A percentile compares a stretch with the other conserved stretches of the same genome.
Evolutionary conservation across 306 rosid species (phyloP).

Genomic region (Sophora flavescens): DNA sequence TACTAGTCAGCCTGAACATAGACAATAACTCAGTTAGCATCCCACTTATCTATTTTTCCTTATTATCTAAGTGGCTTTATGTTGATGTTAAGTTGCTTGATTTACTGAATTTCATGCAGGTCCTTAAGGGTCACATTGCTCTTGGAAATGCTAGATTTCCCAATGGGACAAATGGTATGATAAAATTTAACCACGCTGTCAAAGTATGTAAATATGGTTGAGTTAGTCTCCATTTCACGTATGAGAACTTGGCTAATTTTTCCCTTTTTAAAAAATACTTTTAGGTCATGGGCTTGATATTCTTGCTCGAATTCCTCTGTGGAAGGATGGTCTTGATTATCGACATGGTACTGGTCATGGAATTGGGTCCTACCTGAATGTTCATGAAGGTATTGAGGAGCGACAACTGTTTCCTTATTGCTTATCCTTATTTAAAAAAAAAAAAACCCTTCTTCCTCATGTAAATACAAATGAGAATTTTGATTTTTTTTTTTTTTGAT

Average conservation of each 20-base stretch:
- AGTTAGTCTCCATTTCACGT: slow-evolving; percentile 21
- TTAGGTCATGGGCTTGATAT: slow-evolving; percentile 86
- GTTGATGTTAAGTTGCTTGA: slow-evolving; percentile 38
- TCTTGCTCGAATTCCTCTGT: slow-evolving; percentile 94
- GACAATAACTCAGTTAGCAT: not conserved
- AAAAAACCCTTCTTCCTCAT: not conserved
- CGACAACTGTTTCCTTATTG: slow-evolving; percentile 34
- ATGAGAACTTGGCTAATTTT: slow-evolving; percentile 25
- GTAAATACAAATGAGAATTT: not conserved
- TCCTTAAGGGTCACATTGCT: slow-evolving; percentile 92
- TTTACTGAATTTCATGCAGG: slow-evolving; percentile 63
- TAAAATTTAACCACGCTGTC: slow-evolving; percentile 30
- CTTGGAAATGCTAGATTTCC: slow-evolving; percentile 96
- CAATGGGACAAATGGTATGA: slow-evolving; percentile 89
- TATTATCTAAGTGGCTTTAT: not conserved
- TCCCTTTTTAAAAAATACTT: not conserved
- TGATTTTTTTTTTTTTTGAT: no score
- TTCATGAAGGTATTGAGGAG: slow-evolving; percentile 82
- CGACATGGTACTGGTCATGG: slow-evolving; percentile 99
- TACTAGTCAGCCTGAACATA: slow-evolving; percentile 12
- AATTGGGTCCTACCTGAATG: slow-evolving; percentile 94
- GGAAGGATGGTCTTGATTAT: slow-evolving; percentile 97
- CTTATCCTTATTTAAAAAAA: slow-evolving; percentile 11
- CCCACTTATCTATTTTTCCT: not conserved
- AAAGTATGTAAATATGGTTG: slow-evolving; percentile 29